Percentiles rank a stretch among this genome's conserved stretches.
These are phyloP conservation scores for Vigna angularis DNA, from an alignment of 306 rosid species.

Conservation along the genomic window DNA sequence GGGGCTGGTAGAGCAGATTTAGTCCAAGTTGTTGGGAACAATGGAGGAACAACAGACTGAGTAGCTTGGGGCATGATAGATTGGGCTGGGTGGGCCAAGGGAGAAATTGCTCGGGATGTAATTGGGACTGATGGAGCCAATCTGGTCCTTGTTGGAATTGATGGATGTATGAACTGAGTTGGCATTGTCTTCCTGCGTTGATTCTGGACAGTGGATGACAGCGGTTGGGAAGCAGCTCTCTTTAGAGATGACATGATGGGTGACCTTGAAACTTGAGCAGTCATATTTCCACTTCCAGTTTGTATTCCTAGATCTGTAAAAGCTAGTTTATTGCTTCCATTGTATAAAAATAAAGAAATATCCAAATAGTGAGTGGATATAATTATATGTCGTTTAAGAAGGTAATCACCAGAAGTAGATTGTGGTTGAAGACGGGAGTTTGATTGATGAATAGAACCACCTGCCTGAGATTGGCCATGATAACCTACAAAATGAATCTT, in stretches of 20 bases:
- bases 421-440: slow-evolving; percentile 24
- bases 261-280: slow-evolving; percentile 37
- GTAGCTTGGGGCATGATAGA: slow-evolving; percentile 21
- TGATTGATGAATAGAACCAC: slow-evolving; percentile 42
- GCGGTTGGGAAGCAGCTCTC: slow-evolving; percentile 47
- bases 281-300: slow-evolving; percentile 36
- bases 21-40: slow-evolving; percentile 12
- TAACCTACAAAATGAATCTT: slow-evolving; percentile 35
- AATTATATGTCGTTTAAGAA: slow-evolving; percentile 30
- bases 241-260: slow-evolving; percentile 38
- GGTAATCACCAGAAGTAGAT: slow-evolving; percentile 37
- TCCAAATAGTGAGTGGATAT: slow-evolving; percentile 6
- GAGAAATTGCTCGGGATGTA: slow-evolving; percentile 36
- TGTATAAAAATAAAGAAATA: background rate
- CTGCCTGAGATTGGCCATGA: slow-evolving; percentile 40
- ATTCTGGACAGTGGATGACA: slow-evolving; percentile 28
- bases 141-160: slow-evolving; percentile 21
- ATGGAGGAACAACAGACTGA: slow-evolving; percentile 13
- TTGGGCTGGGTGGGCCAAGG: slow-evolving; percentile 9
- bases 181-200: slow-evolving; percentile 39
- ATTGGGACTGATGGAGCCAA: slow-evolving; percentile 35
- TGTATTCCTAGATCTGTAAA: slow-evolving; percentile 39
- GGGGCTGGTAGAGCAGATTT: slow-evolving; percentile 32
- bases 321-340: slow-evolving; percentile 23
- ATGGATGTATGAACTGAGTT: slow-evolving; percentile 18